Percentiles rank a stretch among this genome's conserved stretches.
Conservation (phyloP, 2,329 filamentous ascomycete genomes). For the Fusarium compactum region DNA sequence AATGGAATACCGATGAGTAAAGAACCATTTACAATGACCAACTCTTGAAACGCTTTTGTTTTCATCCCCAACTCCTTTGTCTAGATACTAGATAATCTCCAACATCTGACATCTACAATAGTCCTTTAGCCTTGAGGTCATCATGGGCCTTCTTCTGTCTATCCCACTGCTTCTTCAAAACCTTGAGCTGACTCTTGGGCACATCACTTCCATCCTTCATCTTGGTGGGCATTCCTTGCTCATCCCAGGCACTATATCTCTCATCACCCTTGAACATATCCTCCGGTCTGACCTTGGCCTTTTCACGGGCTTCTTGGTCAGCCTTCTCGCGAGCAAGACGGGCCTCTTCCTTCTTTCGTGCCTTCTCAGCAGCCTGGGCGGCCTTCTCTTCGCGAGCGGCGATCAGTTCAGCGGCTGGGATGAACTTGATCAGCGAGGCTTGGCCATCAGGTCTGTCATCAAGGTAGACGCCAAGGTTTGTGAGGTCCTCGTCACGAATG, state of each 20-base stretch:
- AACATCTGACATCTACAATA: conserved; percentile 38
- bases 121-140: conserved; percentile 58
- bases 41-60: conserved; percentile 29
- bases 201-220: conserved; percentile 83
- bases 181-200: conserved; percentile 83
- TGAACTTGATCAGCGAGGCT: conserved; percentile 79
- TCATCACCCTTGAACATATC: conserved; percentile 70
- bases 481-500: conserved; percentile 84
- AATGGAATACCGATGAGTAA: too few species aligned
- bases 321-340: conserved; percentile 62
- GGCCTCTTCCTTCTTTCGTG: conserved; percentile 66
- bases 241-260: conserved; percentile 82
- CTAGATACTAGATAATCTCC: conserved; percentile 30
- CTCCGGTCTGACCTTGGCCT: conserved; percentile 66
- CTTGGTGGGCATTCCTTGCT: conserved; percentile 81
- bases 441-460: conserved; percentile 79
- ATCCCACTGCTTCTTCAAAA: conserved; percentile 89
- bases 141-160: conserved; percentile 88
- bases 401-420: conserved; percentile 68
- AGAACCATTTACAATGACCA: not conserved
- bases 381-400: conserved; percentile 70
- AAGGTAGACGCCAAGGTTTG: conserved; percentile 85
- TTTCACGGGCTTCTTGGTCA: conserved; percentile 67
- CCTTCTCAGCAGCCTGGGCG: conserved; percentile 71
- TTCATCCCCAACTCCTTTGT: conserved; percentile 14